Base-by-base conservation (phyloP, 106 monocot species). In the Phalaenopsis aphrodite region DNA sequence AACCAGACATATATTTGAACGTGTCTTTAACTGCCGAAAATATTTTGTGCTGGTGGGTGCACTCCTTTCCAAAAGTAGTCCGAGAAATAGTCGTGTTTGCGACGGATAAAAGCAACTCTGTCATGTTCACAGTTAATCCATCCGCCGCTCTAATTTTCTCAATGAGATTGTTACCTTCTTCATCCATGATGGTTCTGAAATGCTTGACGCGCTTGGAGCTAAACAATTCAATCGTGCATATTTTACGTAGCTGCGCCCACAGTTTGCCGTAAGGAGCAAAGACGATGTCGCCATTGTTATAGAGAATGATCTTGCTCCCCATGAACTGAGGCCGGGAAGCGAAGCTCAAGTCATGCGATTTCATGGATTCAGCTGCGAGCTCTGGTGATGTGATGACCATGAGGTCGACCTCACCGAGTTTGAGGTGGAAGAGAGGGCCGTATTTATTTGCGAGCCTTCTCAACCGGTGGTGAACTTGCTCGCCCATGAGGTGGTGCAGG, bases 361-460 rank as follows among this genome's bases (percentile, higher is more conserved):
- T 78, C 78, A 78, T 56, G 78, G 77, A 55, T 11, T 83, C 78
- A n/a, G 19, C 47, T 49, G 83, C 78, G 2, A 83, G 46, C 38
- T 78, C 48, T 12, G 77, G 68, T 30, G 72, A 83, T 0, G 83
- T 43, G 41, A 83, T 76, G 10, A 83, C 78, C 21, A 83, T 21
- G 0, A 78, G 42, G 1, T 77, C 19, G 72, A 83, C 72, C 36
- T 78, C 72, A 12, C 78, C 83, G 11, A 83, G 83, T 18, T 83
- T 78, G 38, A 83, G 68, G 78, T 83, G 83, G 72, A 83, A 55
- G 1, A 83, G 47, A 36, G 83, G 83, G 30, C 83, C 83, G 56
- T 83, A 48, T 2, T 2, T 73, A 10, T 73, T 57, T 18, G 83
- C 37, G 5, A 83, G 24, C 49, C 46, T 55, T 23, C 72, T 42